Evolutionary conservation across 129 eudicot species (phyloP).

Genomic region (Silybum marianum): DNA sequence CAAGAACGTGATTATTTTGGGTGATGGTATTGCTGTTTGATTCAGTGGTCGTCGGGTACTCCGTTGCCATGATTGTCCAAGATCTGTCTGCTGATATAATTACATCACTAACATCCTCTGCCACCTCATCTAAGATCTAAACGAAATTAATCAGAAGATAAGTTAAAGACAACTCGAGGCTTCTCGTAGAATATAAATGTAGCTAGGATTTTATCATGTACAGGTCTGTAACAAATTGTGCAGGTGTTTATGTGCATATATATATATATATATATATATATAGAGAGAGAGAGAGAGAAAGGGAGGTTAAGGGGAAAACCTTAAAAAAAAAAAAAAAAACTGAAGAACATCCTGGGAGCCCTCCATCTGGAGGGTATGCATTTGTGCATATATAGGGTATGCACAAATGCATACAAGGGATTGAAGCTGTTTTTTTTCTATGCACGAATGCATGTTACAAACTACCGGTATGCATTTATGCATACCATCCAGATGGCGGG

Average conservation of each 20-base stretch:
- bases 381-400: too few species aligned
- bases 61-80: conserved; percentile 23
- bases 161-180: not conserved
- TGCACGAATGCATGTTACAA: too few species aligned
- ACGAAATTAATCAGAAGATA: conserved; percentile 6
- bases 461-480: too few species aligned
- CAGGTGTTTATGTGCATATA: not conserved
- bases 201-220: not conserved
- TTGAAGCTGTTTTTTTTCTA: too few species aligned
- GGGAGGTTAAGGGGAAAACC: too few species aligned
- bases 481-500: too few species aligned
- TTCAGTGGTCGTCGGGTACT: not conserved
- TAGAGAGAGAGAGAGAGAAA: too few species aligned
- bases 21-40: conserved; percentile 4
- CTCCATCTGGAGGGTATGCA: too few species aligned
- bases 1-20: not conserved
- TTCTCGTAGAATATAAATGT: not conserved
- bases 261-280: too few species aligned
- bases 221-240: not conserved
- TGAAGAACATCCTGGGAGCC: too few species aligned
- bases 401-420: too few species aligned
- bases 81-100: conserved; percentile 42
- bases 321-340: too few species aligned
- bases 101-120: conserved; percentile 34
- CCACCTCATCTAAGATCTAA: conserved; percentile 46